These are phyloP conservation scores for Geotrichum reessii DNA, from an alignment of 1,139 yeast species.

Conservation along the genomic window DNA sequence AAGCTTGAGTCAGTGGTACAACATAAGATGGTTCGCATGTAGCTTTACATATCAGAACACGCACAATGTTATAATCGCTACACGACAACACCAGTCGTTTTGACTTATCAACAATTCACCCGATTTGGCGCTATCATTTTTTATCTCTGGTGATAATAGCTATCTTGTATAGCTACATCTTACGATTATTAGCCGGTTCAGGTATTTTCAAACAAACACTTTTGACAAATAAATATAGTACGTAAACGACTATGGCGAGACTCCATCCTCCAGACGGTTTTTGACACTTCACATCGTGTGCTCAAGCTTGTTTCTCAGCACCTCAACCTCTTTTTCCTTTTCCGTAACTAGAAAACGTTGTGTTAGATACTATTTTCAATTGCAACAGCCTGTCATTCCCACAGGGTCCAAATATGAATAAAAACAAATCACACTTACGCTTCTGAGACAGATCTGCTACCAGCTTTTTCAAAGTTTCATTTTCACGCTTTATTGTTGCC, in stretches of 20 bases:
- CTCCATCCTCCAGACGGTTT: not conserved
- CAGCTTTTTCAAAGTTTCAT: slow-evolving; percentile 32
- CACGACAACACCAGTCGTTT: too few species aligned
- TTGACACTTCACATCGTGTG: not conserved
- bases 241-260: not conserved
- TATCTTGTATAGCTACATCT: too few species aligned
- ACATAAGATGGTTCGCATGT: too few species aligned
- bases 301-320: not conserved
- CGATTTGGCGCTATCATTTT: too few species aligned
- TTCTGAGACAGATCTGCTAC: slow-evolving; percentile 32
- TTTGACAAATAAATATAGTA: not conserved
- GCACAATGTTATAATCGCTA: too few species aligned
- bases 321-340: slow-evolving; percentile 13
- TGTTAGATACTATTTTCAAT: not conserved
- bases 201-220: not conserved
- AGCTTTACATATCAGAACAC: too few species aligned
- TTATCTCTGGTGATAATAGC: too few species aligned
- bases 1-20: too few species aligned
- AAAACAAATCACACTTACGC: slow-evolving; percentile 11
- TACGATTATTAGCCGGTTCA: too few species aligned
- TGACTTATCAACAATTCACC: too few species aligned
- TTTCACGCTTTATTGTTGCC: slow-evolving; percentile 30
- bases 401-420: not conserved
- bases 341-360: slow-evolving; percentile 5
- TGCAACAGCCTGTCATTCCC: not conserved